A percentile compares a stretch with the other conserved stretches of the same genome.
These are phyloP conservation scores for Talaromyces sp. DNA, from an alignment of 2,329 filamentous ascomycete genomes.

Conservation along the genomic window DNA sequence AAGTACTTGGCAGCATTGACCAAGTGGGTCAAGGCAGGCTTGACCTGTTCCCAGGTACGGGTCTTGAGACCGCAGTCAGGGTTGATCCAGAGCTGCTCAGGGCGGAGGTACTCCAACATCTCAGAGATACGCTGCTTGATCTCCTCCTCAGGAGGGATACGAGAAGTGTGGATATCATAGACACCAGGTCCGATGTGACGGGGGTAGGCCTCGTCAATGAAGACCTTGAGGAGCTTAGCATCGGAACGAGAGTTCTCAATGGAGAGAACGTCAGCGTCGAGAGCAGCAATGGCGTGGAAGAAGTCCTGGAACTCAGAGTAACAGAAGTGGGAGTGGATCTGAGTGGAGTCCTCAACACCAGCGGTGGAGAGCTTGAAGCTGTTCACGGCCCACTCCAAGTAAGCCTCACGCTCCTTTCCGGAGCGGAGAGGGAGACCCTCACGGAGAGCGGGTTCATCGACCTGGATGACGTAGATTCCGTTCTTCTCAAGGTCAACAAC, in stretches of 20 bases:
- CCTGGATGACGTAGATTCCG: slow-evolving; percentile 96
- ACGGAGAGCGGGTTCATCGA: slow-evolving; percentile 97
- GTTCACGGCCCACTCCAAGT: slow-evolving; percentile 96
- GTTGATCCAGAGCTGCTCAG: slow-evolving; percentile 99
- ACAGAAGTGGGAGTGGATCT: slow-evolving; percentile 99
- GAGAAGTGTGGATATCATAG: slow-evolving; percentile 99
- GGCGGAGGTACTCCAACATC: slow-evolving; percentile 97
- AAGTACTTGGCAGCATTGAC: slow-evolving; percentile 96
- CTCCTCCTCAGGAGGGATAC: slow-evolving; percentile 95
- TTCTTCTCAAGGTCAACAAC: slow-evolving; percentile 96
- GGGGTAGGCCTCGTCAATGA: slow-evolving; percentile 94
- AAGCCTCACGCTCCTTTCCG: slow-evolving; percentile 91
- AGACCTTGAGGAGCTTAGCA: slow-evolving; percentile 97
- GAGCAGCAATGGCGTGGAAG: slow-evolving; percentile 98
- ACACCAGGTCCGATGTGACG: slow-evolving; percentile 98
- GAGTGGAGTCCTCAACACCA: slow-evolving; percentile 89
- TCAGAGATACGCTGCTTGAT: slow-evolving; percentile 96
- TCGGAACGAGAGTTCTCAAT: slow-evolving; percentile 99
- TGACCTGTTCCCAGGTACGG: slow-evolving; percentile 97
- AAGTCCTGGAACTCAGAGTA: slow-evolving; percentile 99
- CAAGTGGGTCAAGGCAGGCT: slow-evolving; percentile 93
- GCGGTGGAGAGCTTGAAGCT: slow-evolving; percentile 95
- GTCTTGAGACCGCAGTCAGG: slow-evolving; percentile 99
- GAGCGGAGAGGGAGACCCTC: slow-evolving; percentile 96
- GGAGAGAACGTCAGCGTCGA: slow-evolving; percentile 95